A percentile compares a stretch with the other conserved stretches of the same genome.
phyloP scores from a whole-genome alignment of 2,329 filamentous ascomycete genomes.

The Coniochaeta ligniaria region DNA sequence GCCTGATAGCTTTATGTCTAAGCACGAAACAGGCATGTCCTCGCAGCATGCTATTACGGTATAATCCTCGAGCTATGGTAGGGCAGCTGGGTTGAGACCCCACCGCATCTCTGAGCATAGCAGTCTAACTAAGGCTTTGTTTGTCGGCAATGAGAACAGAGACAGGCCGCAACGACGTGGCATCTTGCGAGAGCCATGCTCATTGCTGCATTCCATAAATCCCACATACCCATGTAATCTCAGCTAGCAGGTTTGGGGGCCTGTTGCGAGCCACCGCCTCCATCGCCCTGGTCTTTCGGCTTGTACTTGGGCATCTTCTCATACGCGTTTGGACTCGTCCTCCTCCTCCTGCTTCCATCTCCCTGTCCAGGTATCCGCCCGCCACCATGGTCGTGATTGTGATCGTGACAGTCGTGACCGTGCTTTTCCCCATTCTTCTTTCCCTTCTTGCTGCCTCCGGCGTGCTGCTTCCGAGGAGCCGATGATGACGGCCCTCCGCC shows the following conservation, averaged over 20 bases:
- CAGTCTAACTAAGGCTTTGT: neutral
- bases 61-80: neutral
- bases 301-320: constrained; percentile 64
- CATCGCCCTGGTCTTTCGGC: constrained; percentile 26
- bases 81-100: neutral
- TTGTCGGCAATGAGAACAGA: neutral
- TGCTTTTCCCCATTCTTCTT: constrained; percentile 22
- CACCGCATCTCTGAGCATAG: neutral
- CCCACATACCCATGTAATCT: neutral
- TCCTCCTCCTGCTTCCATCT: constrained; percentile 35
- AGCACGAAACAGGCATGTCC: too few species aligned
- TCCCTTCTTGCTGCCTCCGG: constrained; percentile 13
- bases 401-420: constrained; percentile 22
- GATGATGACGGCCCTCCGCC: constrained; percentile 16
- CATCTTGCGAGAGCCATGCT: neutral
- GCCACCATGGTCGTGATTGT: constrained; percentile 27
- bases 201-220: neutral
- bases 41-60: neutral
- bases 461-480: constrained; percentile 6
- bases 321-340: constrained; percentile 73
- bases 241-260: neutral
- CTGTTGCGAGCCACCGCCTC: constrained; percentile 3
- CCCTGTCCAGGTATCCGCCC: constrained; percentile 21
- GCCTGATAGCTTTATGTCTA: too few species aligned
- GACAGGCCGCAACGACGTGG: neutral